Conservation (phyloP, 768 basidiomycete genomes). For the Asterophora lycoperdoides region DNA sequence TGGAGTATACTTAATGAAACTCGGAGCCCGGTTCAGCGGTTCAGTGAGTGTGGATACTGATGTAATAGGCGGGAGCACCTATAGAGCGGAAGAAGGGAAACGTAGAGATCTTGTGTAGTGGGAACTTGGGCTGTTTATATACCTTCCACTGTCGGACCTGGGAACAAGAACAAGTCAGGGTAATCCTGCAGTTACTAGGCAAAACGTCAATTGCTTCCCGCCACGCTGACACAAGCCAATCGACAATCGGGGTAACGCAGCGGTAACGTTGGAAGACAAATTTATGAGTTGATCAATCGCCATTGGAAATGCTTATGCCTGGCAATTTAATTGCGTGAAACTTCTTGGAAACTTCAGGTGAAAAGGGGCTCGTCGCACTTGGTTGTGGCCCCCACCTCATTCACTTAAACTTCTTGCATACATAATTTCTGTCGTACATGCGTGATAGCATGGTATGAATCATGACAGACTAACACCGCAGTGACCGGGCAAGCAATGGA, state of each 20-base stretch:
- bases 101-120: slow-evolving; percentile 1
- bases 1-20: background rate
- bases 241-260: slow-evolving; percentile 15
- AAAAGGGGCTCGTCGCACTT: slow-evolving; percentile 14
- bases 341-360: no score
- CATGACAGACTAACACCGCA: slow-evolving; percentile 7
- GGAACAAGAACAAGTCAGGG: slow-evolving; percentile 17
- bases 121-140: slow-evolving; percentile 12
- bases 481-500: background rate
- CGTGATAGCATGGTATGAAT: background rate
- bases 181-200: slow-evolving; percentile 9
- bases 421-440: slow-evolving; percentile 10
- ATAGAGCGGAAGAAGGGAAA: background rate
- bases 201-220: slow-evolving; percentile 18
- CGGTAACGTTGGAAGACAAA: slow-evolving; percentile 12
- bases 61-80: background rate
- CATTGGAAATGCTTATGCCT: slow-evolving; percentile 3
- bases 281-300: slow-evolving; percentile 1
- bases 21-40: background rate
- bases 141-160: slow-evolving; percentile 16
- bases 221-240: slow-evolving; percentile 14
- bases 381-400: slow-evolving; percentile 6
- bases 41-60: background rate
- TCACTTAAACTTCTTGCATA: slow-evolving; percentile 5
- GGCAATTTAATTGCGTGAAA: slow-evolving; percentile 5